Evolutionary conservation across 768 basidiomycete species (phyloP).

Genomic region (Lepiota brunneoincarnata): DNA sequence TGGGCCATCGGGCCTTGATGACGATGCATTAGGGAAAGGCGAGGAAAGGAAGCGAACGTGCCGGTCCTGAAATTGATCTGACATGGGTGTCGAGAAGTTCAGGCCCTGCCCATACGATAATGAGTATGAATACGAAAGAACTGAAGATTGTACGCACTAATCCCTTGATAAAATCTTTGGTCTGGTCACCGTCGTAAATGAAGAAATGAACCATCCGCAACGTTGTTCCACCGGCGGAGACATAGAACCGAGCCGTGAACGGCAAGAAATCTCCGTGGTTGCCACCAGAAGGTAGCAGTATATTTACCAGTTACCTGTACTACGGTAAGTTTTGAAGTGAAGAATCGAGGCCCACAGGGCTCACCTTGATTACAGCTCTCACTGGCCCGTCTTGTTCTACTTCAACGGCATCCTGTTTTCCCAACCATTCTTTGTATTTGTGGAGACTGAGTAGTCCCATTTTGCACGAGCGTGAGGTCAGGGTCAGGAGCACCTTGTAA

Average conservation of each 20-base stretch:
- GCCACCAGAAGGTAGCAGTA: slow-evolving; percentile 19
- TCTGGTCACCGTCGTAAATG: slow-evolving; percentile 36
- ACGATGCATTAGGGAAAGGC: slow-evolving; percentile 15
- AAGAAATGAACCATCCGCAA: slow-evolving; percentile 35
- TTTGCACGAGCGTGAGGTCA: slow-evolving; percentile 19
- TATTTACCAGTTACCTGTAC: slow-evolving; percentile 33
- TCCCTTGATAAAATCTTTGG: slow-evolving; percentile 36
- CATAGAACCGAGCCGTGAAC: slow-evolving; percentile 33
- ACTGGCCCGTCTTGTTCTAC: slow-evolving; percentile 36
- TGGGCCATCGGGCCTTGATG: slow-evolving; percentile 1
- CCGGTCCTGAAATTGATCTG: slow-evolving; percentile 32
- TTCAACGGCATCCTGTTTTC: slow-evolving; percentile 23
- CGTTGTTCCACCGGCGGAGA: slow-evolving; percentile 29
- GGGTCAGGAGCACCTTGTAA: slow-evolving; percentile 33
- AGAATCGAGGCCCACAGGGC: neutral
- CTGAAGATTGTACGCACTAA: slow-evolving; percentile 18
- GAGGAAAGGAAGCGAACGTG: slow-evolving; percentile 31
- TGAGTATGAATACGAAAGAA: neutral
- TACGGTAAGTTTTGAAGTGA: neutral
- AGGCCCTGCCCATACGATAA: slow-evolving; percentile 22
- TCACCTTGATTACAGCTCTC: slow-evolving; percentile 34
- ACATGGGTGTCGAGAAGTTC: slow-evolving; percentile 30
- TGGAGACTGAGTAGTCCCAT: slow-evolving; percentile 14
- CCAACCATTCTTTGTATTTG: slow-evolving; percentile 17
- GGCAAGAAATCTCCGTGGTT: slow-evolving; percentile 32